A percentile compares a stretch with the other conserved stretches of the same genome.
phyloP scores from a whole-genome alignment of 768 basidiomycete species.

The Tremella fuciformis region DNA sequence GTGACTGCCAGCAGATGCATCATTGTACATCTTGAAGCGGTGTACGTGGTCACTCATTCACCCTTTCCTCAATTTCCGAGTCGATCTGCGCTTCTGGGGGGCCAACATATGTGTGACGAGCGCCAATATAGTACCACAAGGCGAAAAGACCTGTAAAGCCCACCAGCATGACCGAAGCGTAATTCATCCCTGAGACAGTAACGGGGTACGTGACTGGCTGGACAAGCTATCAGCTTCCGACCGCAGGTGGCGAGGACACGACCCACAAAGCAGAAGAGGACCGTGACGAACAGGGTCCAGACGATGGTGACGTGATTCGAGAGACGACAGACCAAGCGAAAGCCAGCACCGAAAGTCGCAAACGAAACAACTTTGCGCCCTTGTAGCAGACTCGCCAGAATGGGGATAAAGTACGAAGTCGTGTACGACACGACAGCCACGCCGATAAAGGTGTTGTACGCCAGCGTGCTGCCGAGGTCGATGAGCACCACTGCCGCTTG shows the following conservation, averaged over 20 bases:
- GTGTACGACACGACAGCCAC: background rate
- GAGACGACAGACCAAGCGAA: background rate
- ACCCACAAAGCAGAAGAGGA: slow-evolving; percentile 3
- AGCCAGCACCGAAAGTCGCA: background rate
- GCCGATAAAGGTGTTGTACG: slow-evolving; percentile 3
- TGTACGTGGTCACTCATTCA: no score
- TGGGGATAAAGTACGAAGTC: background rate
- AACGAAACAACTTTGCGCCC: background rate
- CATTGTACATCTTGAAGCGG: no score
- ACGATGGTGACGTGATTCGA: slow-evolving; percentile 1
- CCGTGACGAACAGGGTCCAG: slow-evolving; percentile 1
- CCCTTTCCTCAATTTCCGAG: background rate
- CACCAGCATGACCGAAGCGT: slow-evolving; percentile 2
- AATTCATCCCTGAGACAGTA: slow-evolving; percentile 1
- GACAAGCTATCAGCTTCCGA: background rate
- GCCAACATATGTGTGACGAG: background rate
- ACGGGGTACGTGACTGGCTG: background rate
- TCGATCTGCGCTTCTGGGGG: background rate
- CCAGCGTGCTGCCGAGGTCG: slow-evolving; percentile 3
- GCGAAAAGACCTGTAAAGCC: background rate
- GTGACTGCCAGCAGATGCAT: background rate
- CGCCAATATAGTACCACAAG: slow-evolving; percentile 1
- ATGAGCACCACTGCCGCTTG: slow-evolving; percentile 5
- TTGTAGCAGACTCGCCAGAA: background rate
- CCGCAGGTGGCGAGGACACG: background rate